Conservation (phyloP, 176 grass and related monocot species). For the Eleusine coracana region DNA sequence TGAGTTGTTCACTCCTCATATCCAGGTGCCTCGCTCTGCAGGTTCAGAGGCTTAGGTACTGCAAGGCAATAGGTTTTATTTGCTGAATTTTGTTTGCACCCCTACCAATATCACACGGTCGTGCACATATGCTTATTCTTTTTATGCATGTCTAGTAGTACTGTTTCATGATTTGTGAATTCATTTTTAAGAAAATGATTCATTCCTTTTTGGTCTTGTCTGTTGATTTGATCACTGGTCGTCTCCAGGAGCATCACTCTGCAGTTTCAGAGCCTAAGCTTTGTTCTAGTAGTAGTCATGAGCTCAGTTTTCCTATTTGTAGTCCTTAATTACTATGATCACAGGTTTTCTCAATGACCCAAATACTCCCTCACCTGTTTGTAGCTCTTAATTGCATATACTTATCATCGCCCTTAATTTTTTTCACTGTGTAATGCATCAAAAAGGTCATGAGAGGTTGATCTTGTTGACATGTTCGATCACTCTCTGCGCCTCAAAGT, state of each 20-base stretch:
- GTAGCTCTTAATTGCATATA: too few species aligned
- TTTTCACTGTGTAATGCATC: not conserved
- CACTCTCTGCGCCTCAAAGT: not conserved
- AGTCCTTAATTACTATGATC: not conserved
- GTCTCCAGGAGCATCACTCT: too few species aligned
- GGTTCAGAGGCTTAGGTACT: not conserved
- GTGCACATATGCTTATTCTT: too few species aligned
- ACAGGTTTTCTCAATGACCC: not conserved
- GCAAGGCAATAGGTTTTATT: not conserved
- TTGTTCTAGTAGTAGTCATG: not conserved
- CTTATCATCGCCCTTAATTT: not conserved
- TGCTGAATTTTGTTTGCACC: too few species aligned
- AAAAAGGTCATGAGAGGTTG: not conserved
- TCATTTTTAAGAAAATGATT: too few species aligned
- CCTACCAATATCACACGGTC: too few species aligned
- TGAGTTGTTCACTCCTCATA: not conserved
- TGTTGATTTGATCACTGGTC: too few species aligned
- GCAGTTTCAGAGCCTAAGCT: too few species aligned
- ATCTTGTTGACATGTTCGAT: not conserved
- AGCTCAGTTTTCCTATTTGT: not conserved
- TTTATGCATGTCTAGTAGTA: too few species aligned
- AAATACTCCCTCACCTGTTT: too few species aligned
- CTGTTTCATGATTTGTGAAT: too few species aligned
- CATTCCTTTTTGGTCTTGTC: too few species aligned
- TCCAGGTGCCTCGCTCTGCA: conserved; percentile 1